A percentile compares a stretch with the other conserved stretches of the same genome.
These are phyloP conservation scores for Casaregolazyma suthepensis DNA, from an alignment of 1,139 yeast genomes.

Conservation along the genomic window DNA sequence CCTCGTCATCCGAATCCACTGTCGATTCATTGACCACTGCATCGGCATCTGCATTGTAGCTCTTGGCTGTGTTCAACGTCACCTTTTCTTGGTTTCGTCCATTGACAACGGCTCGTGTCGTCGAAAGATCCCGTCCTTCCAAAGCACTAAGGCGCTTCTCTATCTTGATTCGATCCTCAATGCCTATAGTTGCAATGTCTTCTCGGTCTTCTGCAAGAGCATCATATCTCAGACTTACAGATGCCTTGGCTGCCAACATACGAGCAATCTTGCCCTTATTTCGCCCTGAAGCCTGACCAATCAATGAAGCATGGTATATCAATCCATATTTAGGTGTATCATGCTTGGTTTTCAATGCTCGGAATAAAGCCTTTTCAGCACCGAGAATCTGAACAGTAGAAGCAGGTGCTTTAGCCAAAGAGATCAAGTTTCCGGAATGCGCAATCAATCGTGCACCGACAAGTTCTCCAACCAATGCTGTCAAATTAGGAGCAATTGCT, in stretches of 20 bases:
- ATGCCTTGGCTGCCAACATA: slow-evolving; percentile 97
- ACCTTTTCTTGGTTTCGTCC: slow-evolving; percentile 52
- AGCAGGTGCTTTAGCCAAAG: slow-evolving; percentile 96
- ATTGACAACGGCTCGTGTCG: slow-evolving; percentile 31
- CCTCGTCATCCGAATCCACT: slow-evolving; percentile 24
- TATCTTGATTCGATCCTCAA: slow-evolving; percentile 86
- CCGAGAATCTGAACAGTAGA: slow-evolving; percentile 97
- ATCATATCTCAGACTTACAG: slow-evolving; percentile 93
- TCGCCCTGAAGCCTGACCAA: slow-evolving; percentile 95
- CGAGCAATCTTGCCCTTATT: slow-evolving; percentile 99
- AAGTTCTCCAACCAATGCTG: slow-evolving; percentile 92
- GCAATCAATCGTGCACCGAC: slow-evolving; percentile 98
- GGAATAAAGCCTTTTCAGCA: slow-evolving; percentile 97
- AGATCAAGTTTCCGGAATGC: slow-evolving; percentile 92
- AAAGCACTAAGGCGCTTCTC: slow-evolving; percentile 91
- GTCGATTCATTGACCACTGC: slow-evolving; percentile 19
- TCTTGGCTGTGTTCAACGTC: slow-evolving; percentile 74
- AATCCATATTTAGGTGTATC: slow-evolving; percentile 98
- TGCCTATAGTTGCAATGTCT: slow-evolving; percentile 90
- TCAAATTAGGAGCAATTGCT: slow-evolving; percentile 96
- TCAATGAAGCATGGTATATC: slow-evolving; percentile 92
- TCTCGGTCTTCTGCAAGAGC: slow-evolving; percentile 91
- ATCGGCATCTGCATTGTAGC: slow-evolving; percentile 74
- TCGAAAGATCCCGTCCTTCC: slow-evolving; percentile 68
- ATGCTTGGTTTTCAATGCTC: slow-evolving; percentile 97